Conservation (phyloP, 2,329 filamentous ascomycete species). For the Biscogniauxia marginata region DNA sequence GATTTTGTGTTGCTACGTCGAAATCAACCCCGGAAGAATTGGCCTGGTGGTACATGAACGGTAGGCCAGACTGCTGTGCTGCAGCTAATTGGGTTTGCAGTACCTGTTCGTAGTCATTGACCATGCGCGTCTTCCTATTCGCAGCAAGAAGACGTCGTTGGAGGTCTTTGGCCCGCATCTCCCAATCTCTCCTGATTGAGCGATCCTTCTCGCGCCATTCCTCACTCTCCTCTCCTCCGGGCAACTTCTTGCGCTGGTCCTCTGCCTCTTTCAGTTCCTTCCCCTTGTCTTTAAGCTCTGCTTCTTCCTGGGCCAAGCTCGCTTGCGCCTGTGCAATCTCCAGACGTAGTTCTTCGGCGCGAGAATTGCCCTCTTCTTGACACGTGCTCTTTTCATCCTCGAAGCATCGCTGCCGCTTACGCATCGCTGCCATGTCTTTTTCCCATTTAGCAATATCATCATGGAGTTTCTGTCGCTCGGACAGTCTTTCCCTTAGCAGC, state of each 20-base stretch:
- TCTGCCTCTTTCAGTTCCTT: conserved; percentile 72
- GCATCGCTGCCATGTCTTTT: conserved; percentile 60
- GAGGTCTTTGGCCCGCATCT: conserved; percentile 50
- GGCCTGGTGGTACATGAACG: conserved; percentile 44
- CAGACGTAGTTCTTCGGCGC: conserved; percentile 50
- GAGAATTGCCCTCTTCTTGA: conserved; percentile 50
- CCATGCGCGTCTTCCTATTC: conserved; percentile 44
- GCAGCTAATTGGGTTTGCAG: conserved; percentile 47
- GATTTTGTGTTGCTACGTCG: conserved; percentile 40
- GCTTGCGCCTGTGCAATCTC: conserved; percentile 63
- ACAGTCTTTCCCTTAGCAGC: conserved; percentile 64
- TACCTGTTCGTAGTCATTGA: conserved; percentile 47
- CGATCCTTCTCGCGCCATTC: conserved; percentile 51
- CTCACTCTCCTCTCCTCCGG: conserved; percentile 60
- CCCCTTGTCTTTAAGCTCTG: conserved; percentile 71
- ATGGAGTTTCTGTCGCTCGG: conserved; percentile 66
- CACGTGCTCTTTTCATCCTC: conserved; percentile 52
- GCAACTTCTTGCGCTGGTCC: conserved; percentile 63
- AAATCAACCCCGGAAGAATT: conserved; percentile 48
- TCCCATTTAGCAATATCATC: conserved; percentile 71
- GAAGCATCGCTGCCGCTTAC: conserved; percentile 52
- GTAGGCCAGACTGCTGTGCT: conserved; percentile 41
- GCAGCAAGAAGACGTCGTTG: conserved; percentile 49
- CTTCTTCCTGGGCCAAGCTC: conserved; percentile 63
- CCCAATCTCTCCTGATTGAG: conserved; percentile 56